Evolutionary conservation across 495 filamentous ascomycete genomes (phyloP).

Genomic region (Daldinia childiae): DNA sequence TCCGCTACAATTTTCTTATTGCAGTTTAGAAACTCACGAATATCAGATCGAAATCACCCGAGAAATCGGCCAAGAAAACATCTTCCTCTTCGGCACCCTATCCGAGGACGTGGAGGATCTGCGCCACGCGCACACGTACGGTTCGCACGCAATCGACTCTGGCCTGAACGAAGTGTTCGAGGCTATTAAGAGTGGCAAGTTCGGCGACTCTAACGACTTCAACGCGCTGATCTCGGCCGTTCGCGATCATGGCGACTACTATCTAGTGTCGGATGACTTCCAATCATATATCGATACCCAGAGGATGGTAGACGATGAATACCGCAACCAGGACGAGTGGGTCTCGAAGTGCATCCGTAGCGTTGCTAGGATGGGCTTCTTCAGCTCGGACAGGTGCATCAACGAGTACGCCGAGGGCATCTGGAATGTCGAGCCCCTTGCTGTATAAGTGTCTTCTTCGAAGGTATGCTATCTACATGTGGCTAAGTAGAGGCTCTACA

Average conservation of each 20-base stretch:
- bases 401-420: conserved; percentile 97
- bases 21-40: conserved; percentile 7
- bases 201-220: conserved; percentile 81
- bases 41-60: conserved; percentile 94
- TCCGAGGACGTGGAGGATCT: conserved; percentile 97
- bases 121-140: conserved; percentile 88
- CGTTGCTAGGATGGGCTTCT: conserved; percentile 96
- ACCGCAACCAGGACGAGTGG: conserved; percentile 91
- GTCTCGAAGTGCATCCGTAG: conserved; percentile 85
- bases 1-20: conserved; percentile 13
- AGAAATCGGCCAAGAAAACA: conserved; percentile 94
- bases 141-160: conserved; percentile 76
- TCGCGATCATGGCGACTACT: conserved; percentile 94
- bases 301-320: conserved; percentile 86
- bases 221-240: conserved; percentile 82
- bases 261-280: conserved; percentile 97
- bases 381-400: conserved; percentile 94
- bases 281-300: conserved; percentile 91
- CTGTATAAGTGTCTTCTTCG: conserved; percentile 24
- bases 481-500: neutral
- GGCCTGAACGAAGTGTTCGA: conserved; percentile 83
- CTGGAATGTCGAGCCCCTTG: conserved; percentile 91
- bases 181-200: conserved; percentile 76
- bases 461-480: neutral
- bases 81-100: conserved; percentile 97